Base-by-base conservation (phyloP, 83 land plant species). In the Picea mariana region DNA sequence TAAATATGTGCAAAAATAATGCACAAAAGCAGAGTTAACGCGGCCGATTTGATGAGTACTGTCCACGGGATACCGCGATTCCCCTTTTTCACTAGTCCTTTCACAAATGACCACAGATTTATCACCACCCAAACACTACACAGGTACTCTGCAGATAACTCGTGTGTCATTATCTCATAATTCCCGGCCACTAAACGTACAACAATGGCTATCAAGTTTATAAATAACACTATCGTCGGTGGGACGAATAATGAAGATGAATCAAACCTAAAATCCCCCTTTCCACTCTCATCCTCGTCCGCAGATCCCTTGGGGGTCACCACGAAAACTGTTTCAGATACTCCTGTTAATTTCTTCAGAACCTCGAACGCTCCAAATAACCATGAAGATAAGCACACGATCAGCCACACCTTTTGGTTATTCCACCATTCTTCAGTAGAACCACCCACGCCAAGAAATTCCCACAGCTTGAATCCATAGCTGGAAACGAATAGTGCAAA, bases 81-180 rank as follows among this genome's bases (percentile, higher is more conserved):
- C 34, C 1, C 34, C 1, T 34, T 34, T 1, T 3, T 34, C 34
- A 1, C 34, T 1, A 34, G 1, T 34, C 34, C 34, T 34, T 34
- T 34, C 2, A 34, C 34, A 34, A 34, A 34, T 34, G 34, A 1
- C 34, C 75, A 69, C 1, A 69, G 75, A 69, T 69, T 69, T 34
- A 69, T 31, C n/a, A 69, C 75, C 27, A 69, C 75, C 44, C 44
- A 69, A 69, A 69, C 18, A 69, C 75, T 69, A n/a, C 44, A 38
- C 4, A 69, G 68, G 34, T 34, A 34, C 34, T 34, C 34, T 1
- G 34, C 34, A 34, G 1, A 34, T 34, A 34, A 0, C 2, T 34
- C 1, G 34, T 34, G 31, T 31, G 34, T 31, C 34, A 31, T 31
- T 31, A 31, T 31, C 34, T 31, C 1, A 31, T 31, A 31, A 31